Percentiles rank a stretch among this genome's conserved stretches.
These are phyloP conservation scores for Globisporangium abappressorium DNA, from an alignment of 352 stramenopile genomes.

Conservation along the genomic window DNA sequence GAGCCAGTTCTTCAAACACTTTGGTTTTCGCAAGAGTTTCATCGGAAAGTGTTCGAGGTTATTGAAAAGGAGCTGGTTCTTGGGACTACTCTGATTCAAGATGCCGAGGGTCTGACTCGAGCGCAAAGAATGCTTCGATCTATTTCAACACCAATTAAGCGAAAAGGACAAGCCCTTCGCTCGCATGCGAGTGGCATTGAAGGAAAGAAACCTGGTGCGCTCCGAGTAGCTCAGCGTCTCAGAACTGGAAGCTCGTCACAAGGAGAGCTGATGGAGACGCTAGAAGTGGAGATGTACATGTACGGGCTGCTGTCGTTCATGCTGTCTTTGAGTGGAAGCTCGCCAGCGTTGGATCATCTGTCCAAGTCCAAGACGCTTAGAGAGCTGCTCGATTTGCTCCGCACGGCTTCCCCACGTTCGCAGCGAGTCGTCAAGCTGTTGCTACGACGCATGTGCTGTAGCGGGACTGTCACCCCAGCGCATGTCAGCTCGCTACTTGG, in stretches of 20 bases:
- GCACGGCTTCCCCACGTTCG: slow-evolving; percentile 67
- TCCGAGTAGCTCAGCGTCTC: not conserved
- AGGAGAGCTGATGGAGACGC: slow-evolving; percentile 56
- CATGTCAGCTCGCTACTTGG: slow-evolving; percentile 73
- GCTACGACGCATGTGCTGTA: slow-evolving; percentile 68
- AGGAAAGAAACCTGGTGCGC: not conserved
- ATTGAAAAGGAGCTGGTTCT: slow-evolving; percentile 79
- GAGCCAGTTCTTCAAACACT: slow-evolving; percentile 75
- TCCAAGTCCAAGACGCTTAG: slow-evolving; percentile 58
- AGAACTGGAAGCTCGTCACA: slow-evolving; percentile 33
- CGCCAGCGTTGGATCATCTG: slow-evolving; percentile 56
- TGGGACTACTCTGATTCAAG: slow-evolving; percentile 65
- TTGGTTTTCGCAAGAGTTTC: slow-evolving; percentile 87
- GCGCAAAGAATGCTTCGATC: slow-evolving; percentile 83
- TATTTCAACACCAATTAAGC: slow-evolving; percentile 70
- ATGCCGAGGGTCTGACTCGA: slow-evolving; percentile 69
- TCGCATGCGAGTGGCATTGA: slow-evolving; percentile 43
- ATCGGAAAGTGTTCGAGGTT: slow-evolving; percentile 84
- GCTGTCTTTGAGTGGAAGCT: slow-evolving; percentile 70
- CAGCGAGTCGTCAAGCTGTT: slow-evolving; percentile 84
- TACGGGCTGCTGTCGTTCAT: slow-evolving; percentile 77
- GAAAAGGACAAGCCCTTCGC: slow-evolving; percentile 37
- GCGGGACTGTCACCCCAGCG: slow-evolving; percentile 56
- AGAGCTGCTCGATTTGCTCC: slow-evolving; percentile 76
- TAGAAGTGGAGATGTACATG: slow-evolving; percentile 77